Evolutionary conservation across 495 filamentous ascomycete species (phyloP).

Genomic region (Penicillium coprophilum): DNA sequence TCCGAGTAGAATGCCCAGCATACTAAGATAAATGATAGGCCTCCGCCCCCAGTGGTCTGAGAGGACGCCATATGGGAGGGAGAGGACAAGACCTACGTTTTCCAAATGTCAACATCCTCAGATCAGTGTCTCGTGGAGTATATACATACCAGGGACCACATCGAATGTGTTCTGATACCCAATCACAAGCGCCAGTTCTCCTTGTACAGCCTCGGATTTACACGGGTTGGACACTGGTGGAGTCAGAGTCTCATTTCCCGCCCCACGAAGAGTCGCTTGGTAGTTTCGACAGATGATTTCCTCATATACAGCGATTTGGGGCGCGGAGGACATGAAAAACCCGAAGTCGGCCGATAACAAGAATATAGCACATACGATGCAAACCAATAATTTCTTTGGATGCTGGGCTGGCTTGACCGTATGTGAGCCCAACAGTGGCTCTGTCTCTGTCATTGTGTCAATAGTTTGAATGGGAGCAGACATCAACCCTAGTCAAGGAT

Average conservation of each 20-base stretch:
- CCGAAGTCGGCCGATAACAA: conserved; percentile 30
- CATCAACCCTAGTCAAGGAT: neutral
- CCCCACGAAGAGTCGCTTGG: conserved; percentile 15
- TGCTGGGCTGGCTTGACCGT: neutral
- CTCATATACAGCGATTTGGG: conserved; percentile 40
- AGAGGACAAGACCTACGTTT: conserved; percentile 32
- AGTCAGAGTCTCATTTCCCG: neutral
- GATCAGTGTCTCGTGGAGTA: neutral
- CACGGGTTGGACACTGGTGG: conserved; percentile 23
- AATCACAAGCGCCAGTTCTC: conserved; percentile 41
- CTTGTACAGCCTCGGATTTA: conserved; percentile 46
- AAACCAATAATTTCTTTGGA: conserved; percentile 21
- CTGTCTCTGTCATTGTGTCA: neutral
- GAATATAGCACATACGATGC: conserved; percentile 20
- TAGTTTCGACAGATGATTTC: conserved; percentile 42
- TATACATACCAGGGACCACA: conserved; percentile 33
- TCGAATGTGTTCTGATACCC: conserved; percentile 44
- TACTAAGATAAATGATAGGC: conserved; percentile 37
- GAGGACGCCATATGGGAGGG: conserved; percentile 35
- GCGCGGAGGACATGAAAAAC: conserved; percentile 28
- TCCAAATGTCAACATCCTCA: conserved; percentile 4
- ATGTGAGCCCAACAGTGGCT: conserved; percentile 3
- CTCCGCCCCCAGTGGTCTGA: conserved; percentile 47
- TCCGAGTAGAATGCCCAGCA: conserved; percentile 35
- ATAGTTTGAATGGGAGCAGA: neutral